Evolutionary conservation across 2,329 filamentous ascomycete genomes (phyloP), one percentile per base, ranked within the genome.

Genomic region (Verticillium nubilum): DNA sequence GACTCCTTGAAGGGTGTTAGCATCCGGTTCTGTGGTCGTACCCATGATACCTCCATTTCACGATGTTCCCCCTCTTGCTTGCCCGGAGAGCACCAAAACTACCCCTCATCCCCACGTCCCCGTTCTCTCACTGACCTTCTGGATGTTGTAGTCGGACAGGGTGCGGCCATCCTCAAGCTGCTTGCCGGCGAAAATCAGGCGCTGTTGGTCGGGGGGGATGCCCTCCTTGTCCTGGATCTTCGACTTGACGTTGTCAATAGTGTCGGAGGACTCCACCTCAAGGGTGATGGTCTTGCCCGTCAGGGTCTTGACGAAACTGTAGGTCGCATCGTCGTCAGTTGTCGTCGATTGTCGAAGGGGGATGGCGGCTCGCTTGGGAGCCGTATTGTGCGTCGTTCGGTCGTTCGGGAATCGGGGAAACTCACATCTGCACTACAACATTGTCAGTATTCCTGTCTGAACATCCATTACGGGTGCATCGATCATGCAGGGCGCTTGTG

Each of bases 141-240:
- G 93, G 82, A 98, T 97, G 86, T 97, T 97, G 89, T 97, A 97
- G 84, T 97, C 93, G 77, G 88, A 91, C 67, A 97, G 87, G 65
- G 94, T 97, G 75, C 93, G 91, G 81, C 93, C 93, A 84, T 98
- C 94, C 87, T 97, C 94, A 68, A 98, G 90, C 85, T 97, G 94
- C 90, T 97, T 97, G 80, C 94, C 93, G 73, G 93, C 93, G 79
- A 98, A 98, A 84, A 97, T 97, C 84, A 98, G 80, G 76, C 94
- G 93, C 86, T 98, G 94, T 81, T 97, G 93, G 82, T 97, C 94
- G 68, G 93, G 93, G 73, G 94, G 94, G 70, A 97, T 97, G 73
- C 94, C 94, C 85, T 97, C 94, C 90, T 97, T 97, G 83, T 97
- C 93, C 85, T 97, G 94, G 80, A 98, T 97, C 90, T 97, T 97